Conservation (phyloP, 495 filamentous ascomycete genomes). For the Hypoxylon subgilvum region DNA sequence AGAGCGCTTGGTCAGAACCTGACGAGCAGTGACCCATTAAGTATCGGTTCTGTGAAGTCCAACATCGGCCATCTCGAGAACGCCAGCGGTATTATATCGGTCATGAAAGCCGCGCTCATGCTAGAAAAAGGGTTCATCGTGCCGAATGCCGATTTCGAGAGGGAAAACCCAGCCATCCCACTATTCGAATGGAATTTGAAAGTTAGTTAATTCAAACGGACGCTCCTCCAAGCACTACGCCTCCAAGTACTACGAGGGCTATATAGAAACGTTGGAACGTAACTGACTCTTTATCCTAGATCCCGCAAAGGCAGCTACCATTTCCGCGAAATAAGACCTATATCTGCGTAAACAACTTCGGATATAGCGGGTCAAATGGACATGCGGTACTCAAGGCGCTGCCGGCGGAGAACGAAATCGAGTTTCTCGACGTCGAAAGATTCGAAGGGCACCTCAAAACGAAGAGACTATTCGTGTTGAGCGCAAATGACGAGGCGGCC, state of each 20-base stretch:
- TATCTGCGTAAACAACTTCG: slow-evolving; percentile 52
- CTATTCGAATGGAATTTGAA: slow-evolving; percentile 55
- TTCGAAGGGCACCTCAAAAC: slow-evolving; percentile 33
- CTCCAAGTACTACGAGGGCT: no score
- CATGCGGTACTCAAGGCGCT: slow-evolving; percentile 26
- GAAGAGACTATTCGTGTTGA: slow-evolving; percentile 33
- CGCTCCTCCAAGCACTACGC: background rate
- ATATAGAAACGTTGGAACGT: background rate
- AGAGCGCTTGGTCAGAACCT: slow-evolving; percentile 45
- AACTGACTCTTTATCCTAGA: slow-evolving; percentile 19
- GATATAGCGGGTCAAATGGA: slow-evolving; percentile 43
- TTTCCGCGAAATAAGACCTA: slow-evolving; percentile 47
- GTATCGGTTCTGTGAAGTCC: slow-evolving; percentile 63
- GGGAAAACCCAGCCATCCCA: slow-evolving; percentile 58
- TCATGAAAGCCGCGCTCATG: slow-evolving; percentile 64
- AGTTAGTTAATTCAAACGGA: slow-evolving; percentile 24
- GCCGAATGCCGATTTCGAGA: slow-evolving; percentile 58
- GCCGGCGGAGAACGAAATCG: slow-evolving; percentile 27
- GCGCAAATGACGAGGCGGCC: slow-evolving; percentile 36
- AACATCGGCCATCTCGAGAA: slow-evolving; percentile 66
- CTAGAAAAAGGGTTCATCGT: slow-evolving; percentile 59
- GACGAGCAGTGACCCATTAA: slow-evolving; percentile 42
- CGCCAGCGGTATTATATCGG: slow-evolving; percentile 58
- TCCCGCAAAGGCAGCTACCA: slow-evolving; percentile 43
- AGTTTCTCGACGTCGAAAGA: slow-evolving; percentile 25